Base-by-base conservation (phyloP, 1,284 basidiomycete species). In the Apiotrichum gamsii region DNA sequence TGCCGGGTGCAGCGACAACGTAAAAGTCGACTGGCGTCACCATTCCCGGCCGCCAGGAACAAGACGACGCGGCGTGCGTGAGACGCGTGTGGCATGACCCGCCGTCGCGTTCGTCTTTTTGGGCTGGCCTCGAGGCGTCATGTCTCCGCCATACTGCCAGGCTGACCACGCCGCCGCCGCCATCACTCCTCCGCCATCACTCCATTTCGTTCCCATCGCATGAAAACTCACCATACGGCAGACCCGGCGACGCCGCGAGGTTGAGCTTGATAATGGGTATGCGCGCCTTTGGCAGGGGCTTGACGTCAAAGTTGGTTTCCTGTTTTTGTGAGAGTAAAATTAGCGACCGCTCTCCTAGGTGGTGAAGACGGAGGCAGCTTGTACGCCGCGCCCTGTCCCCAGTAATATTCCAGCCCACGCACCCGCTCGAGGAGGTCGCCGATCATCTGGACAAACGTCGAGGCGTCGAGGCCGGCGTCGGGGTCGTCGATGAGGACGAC, bases 231-330 rank as follows among this genome's bases (percentile, higher is more conserved):
- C 88, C 89, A 39, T 84, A 82, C 3, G 90, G 91, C 8, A 95
- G 76, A 3, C 89, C 90, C 14, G 84, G 83, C 0, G 90, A 93
- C 15, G 93, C 87, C 60, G 91, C 84, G 43, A 96, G 80, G 34
- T 85, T 90, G 49, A 98, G 80, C 76, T 98, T 98, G 69, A 98
- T 90, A 71, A 98, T 98, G 20, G 94, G 94, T 77, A 98, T 97
- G 60, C 94, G 84, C 15, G 94, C 94, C 73, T 94, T 88, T 5
- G 94, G 93, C 30, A 98, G 77, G 13, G 91, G 87, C 73, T 97
- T 96, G 74, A 98, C 64, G 47, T 68, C 86, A 70, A 97, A 97
- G 72, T 95, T 93, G 35, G 94, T 97, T 76, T 97, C 93, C 68
- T 70, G 47, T 85, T 3, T 15, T n/a, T 3, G 34, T 36, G 9